Evolutionary conservation across 495 filamentous ascomycete genomes (phyloP), one percentile per base, ranked within the genome.

Genomic region (Penicillium paxilli): DNA sequence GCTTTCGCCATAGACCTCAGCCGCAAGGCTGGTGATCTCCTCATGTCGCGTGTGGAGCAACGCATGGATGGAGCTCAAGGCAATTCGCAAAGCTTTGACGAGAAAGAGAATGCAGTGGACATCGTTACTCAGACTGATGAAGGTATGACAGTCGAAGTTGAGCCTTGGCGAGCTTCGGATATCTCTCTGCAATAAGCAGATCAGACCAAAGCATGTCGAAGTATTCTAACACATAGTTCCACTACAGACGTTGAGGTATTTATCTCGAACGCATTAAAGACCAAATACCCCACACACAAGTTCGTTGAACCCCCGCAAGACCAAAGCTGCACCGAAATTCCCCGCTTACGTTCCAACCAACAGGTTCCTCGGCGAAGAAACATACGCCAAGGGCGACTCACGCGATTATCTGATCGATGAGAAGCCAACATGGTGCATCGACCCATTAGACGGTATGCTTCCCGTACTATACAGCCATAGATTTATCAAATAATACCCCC

Each of bases 291-390:
- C 12, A 50, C 69, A 3, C 87, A 88, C 68, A 76, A 82, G 83
- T 87, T 40, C 33, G 82, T 72, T 22, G 14, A 16, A 8, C 16
- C n/a, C 35, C 2, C 14, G 14, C 7, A n/a, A 5, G 8, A 38
- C 11, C 16, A 7, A 7, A 16, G 16, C 16, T 19, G 35, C 35
- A 38, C 44, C 7, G 32, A 25, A n/a, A n/a, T n/a, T n/a, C 30
- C 20, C 14, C 16, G 25, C 53, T 54, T 19, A 54, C 17, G 19
- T n/a, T n/a, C n/a, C n/a, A 11, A 16, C 11, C 10, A 9, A 33
- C 55, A 86, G 83, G 59, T 89, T 90, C 68, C 73, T 90, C 52
- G 87, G 87, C 37, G 87, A 90, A 71, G 86, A 89, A 65, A 77
- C 77, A 23, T 89, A 90, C 60, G 82, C 82, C 35, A 82, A 83